These are phyloP conservation scores for Ceratocystis harringtonii DNA, from an alignment of 2,329 filamentous ascomycete genomes.

Conservation along the genomic window DNA sequence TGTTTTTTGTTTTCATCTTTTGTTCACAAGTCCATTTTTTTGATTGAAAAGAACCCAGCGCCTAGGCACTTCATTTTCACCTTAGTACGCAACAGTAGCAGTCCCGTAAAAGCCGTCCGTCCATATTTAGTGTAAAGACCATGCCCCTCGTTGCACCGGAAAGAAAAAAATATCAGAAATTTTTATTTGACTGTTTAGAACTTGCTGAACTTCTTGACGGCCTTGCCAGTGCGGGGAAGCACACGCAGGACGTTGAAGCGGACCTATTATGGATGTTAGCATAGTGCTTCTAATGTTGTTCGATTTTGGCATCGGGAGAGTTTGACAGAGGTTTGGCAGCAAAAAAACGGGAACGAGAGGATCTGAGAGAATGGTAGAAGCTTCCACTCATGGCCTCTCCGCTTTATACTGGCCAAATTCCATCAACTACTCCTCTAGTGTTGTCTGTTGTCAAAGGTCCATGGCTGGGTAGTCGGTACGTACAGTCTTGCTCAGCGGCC, in stretches of 20 bases:
- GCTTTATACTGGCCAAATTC: background rate
- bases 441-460: background rate
- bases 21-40: constrained; percentile 17
- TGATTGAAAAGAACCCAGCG: constrained; percentile 17
- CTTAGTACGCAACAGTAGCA: constrained; percentile 14
- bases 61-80: constrained; percentile 17
- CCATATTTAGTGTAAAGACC: constrained; percentile 25
- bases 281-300: background rate
- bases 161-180: constrained; percentile 34
- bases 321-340: background rate
- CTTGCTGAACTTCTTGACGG: constrained; percentile 96
- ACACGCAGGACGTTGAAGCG: constrained; percentile 99
- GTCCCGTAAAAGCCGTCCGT: constrained; percentile 19
- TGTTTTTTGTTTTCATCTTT: constrained; percentile 15
- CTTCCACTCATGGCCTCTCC: background rate
- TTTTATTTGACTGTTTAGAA: constrained; percentile 51
- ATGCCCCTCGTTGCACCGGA: constrained; percentile 30
- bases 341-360: background rate
- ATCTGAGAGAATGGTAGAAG: background rate
- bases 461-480: constrained; percentile 28
- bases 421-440: background rate
- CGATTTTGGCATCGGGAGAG: background rate
- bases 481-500: constrained; percentile 99
- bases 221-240: constrained; percentile 91
- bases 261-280: constrained; percentile 40